Conservation (phyloP, 768 basidiomycete genomes). For the Suillus lakei region DNA sequence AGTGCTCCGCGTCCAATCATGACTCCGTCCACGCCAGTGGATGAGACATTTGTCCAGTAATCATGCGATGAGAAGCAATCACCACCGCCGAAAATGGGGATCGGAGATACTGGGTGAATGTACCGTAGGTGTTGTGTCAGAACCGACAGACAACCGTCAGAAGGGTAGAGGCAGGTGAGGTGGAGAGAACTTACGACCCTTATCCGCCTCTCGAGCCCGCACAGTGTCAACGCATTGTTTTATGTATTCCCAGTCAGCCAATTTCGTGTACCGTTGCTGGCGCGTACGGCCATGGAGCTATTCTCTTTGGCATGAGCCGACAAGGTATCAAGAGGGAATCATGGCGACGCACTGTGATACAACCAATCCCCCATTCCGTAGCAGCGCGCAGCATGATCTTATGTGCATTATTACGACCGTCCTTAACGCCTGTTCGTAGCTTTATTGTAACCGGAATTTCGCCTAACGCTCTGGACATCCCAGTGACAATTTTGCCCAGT, state of each 20-base stretch:
- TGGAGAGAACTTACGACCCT: constrained; percentile 60
- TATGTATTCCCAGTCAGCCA: constrained; percentile 96
- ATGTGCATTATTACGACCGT: constrained; percentile 84
- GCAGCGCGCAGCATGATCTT: constrained; percentile 86
- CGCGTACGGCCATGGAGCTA: constrained; percentile 96
- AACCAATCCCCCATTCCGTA: constrained; percentile 51
- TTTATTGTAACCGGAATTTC: constrained; percentile 92
- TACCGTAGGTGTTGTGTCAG: neutral
- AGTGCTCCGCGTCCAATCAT: constrained; percentile 96
- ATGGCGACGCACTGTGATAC: constrained; percentile 45
- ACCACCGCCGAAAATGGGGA: constrained; percentile 97
- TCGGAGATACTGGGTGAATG: constrained; percentile 60
- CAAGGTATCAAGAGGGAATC: neutral
- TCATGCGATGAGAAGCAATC: constrained; percentile 90
- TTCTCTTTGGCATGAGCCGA: constrained; percentile 5
- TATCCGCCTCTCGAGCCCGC: constrained; percentile 68
- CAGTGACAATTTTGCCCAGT: constrained; percentile 83
- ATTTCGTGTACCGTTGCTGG: constrained; percentile 91
- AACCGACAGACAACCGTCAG: neutral
- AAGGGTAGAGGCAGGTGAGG: neutral
- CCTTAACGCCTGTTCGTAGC: constrained; percentile 91
- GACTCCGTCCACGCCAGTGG: constrained; percentile 89
- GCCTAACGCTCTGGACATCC: constrained; percentile 91
- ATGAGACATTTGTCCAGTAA: constrained; percentile 78
- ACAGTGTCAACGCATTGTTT: constrained; percentile 84